Evolutionary conservation across 768 basidiomycete species (phyloP).

Genomic region (Macrolepiota dolichaula): DNA sequence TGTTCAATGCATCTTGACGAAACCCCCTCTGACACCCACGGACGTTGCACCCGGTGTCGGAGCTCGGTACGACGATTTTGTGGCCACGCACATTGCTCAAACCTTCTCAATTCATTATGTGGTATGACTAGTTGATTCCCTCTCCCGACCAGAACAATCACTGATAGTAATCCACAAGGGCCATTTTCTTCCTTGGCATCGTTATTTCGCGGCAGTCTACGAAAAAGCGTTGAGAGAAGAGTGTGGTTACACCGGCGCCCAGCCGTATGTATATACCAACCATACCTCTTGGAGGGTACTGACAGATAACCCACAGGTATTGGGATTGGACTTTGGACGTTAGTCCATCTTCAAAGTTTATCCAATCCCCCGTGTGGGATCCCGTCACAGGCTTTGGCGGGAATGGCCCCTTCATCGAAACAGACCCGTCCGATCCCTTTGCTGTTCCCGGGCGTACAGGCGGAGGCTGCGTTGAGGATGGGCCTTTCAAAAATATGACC

Average conservation of each 20-base stretch:
- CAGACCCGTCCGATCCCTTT: background rate
- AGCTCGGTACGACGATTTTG: conserved; percentile 24
- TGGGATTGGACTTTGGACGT: background rate
- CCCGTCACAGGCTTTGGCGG: background rate
- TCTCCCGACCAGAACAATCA: background rate
- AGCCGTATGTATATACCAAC: conserved; percentile 16
- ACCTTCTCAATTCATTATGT: conserved; percentile 21
- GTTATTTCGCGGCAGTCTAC: conserved; percentile 19
- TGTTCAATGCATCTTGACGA: conserved; percentile 19
- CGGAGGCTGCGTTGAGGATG: background rate
- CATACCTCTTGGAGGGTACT: background rate
- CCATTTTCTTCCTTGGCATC: conserved; percentile 25
- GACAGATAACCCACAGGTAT: background rate
- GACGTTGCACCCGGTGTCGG: conserved; percentile 17
- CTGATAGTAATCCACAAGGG: too few relatives aligned
- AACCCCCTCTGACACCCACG: conserved; percentile 17
- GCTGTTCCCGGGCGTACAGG: background rate
- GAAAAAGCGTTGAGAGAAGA: conserved; percentile 20
- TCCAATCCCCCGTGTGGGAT: background rate
- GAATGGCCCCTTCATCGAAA: background rate
- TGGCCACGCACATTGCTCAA: conserved; percentile 21
- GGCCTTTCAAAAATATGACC: background rate
- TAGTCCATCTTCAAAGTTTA: background rate
- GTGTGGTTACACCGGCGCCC: conserved; percentile 22
- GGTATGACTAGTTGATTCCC: conserved; percentile 11